Evolutionary conservation across 2,329 filamentous ascomycete genomes (phyloP).

Genomic region (Botrytis fragariae): DNA sequence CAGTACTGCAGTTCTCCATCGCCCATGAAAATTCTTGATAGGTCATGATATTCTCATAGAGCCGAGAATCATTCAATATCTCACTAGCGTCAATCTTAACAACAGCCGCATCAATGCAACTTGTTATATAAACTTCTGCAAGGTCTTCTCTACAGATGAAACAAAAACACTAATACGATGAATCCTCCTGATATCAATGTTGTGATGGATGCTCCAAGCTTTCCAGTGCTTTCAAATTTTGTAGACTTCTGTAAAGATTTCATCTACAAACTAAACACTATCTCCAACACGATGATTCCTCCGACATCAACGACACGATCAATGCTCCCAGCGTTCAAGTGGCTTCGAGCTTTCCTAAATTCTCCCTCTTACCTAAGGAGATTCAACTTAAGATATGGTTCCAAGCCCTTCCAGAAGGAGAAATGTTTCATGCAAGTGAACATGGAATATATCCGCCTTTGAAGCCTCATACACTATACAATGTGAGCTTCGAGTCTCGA

Average conservation of each 20-base stretch:
- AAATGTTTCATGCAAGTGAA: not conserved
- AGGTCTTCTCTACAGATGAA: not conserved
- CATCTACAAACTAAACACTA: not conserved
- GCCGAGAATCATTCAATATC: not conserved
- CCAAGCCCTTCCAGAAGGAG: not conserved
- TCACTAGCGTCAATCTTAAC: not conserved
- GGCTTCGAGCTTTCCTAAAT: not conserved
- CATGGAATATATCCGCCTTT: not conserved
- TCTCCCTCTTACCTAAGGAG: not conserved
- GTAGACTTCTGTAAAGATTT: not conserved
- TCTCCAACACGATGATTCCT: not conserved
- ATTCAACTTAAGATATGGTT: not conserved
- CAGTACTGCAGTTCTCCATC: not conserved
- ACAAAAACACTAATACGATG: rapidly evolving
- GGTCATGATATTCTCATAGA: not conserved
- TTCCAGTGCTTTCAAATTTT: not conserved
- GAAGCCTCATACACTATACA: not conserved
- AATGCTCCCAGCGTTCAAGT: rapidly evolving
- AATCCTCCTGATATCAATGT: not conserved
- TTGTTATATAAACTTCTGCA: not conserved
- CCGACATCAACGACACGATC: no score
- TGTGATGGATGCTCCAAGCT: not conserved
- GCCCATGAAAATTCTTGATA: not conserved
- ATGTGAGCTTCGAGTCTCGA: not conserved
- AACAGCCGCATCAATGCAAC: not conserved